phyloP scores from a whole-genome alignment of 2,329 filamentous ascomycete genomes.

The Alternaria hordeiaustralica region DNA sequence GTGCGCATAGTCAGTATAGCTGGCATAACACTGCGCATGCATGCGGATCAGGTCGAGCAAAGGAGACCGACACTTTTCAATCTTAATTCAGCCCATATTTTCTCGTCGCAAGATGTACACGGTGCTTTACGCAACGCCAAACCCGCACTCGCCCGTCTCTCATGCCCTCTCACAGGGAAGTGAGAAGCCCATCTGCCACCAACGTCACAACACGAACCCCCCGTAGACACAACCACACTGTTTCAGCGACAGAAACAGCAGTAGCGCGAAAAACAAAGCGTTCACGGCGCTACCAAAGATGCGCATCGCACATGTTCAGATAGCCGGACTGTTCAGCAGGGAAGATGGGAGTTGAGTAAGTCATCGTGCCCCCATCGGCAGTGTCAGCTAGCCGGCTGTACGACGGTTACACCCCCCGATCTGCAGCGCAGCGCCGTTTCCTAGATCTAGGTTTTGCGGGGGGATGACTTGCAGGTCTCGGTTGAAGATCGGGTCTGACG shows the following conservation, averaged over 20 bases:
- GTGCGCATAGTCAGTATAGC: neutral
- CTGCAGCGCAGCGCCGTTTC: neutral
- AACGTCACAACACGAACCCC: constrained; percentile 13
- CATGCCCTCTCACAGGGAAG: neutral
- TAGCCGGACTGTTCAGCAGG: neutral
- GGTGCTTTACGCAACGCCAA: neutral
- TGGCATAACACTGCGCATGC: neutral
- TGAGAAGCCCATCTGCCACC: constrained; percentile 9
- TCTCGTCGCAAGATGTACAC: neutral
- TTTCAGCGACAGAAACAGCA: constrained; percentile 5
- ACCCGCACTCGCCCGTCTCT: neutral
- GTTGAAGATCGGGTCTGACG: neutral
- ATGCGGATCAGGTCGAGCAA: neutral
- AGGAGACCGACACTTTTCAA: neutral
- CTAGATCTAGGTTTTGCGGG: neutral
- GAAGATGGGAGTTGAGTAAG: constrained; percentile 5
- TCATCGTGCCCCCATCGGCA: constrained; percentile 10
- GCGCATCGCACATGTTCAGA: neutral
- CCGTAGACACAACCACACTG: constrained; percentile 7
- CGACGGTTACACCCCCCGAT: neutral
- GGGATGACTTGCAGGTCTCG: neutral
- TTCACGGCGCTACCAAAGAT: constrained; percentile 1
- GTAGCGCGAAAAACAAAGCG: constrained; percentile 2
- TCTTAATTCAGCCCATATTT: fast-evolving
- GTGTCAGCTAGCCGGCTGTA: constrained; percentile 12